phyloP scores from a whole-genome alignment of 805 yeast genomes.

The Starmerella scarabaei region DNA sequence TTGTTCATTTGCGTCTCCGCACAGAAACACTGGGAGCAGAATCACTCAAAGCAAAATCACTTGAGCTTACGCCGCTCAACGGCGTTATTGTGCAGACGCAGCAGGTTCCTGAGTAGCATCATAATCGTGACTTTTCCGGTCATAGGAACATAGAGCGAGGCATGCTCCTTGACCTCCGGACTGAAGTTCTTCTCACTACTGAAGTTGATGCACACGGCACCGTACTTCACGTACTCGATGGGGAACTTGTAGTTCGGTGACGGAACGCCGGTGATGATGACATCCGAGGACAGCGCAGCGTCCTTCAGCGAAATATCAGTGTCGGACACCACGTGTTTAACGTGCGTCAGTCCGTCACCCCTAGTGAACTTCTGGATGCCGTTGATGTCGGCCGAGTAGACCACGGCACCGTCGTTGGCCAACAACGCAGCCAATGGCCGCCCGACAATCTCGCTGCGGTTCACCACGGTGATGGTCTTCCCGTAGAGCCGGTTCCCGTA shows the following conservation, averaged over 20 bases:
- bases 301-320: slow-evolving; percentile 41
- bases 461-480: slow-evolving; percentile 78
- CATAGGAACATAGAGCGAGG: slow-evolving; percentile 86
- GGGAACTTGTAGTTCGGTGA: slow-evolving; percentile 74
- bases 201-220: slow-evolving; percentile 84
- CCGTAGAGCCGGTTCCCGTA: slow-evolving; percentile 92
- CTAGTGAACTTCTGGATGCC: slow-evolving; percentile 85
- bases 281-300: slow-evolving; percentile 67
- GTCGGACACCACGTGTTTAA: slow-evolving; percentile 69
- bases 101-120: slow-evolving; percentile 79
- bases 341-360: slow-evolving; percentile 75
- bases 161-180: slow-evolving; percentile 64
- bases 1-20: no score
- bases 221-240: slow-evolving; percentile 61
- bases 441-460: slow-evolving; percentile 93
- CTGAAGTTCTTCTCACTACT: slow-evolving; percentile 79
- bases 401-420: slow-evolving; percentile 96
- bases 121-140: slow-evolving; percentile 94
- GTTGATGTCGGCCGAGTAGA: slow-evolving; percentile 78
- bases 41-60: no score
- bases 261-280: slow-evolving; percentile 93
- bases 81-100: slow-evolving; percentile 66
- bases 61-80: slow-evolving; percentile 14
- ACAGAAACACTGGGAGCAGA: no score
- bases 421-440: slow-evolving; percentile 90